Base-by-base conservation (phyloP, 257 asterid species). In the Petunia secreta region DNA sequence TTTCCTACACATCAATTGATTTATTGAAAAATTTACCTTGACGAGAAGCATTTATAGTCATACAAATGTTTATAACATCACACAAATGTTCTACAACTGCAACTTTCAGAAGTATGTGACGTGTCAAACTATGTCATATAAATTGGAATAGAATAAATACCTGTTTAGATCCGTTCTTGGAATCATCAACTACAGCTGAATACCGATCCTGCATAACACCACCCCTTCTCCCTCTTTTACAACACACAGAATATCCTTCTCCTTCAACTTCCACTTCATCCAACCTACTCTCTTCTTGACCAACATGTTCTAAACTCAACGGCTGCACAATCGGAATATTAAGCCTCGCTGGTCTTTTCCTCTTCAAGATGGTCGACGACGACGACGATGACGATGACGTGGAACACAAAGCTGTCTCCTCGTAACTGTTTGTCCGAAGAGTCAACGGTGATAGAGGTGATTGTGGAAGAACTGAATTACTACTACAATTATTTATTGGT, bases 121-220 rank as follows among this genome's bases (percentile, higher is more conserved):
- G 25, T 25, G 25, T 25, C 25, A 25, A 25, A 25, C 25, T 25
- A 25, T 25, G 25, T 25, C 25, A 25, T 25, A 25, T 25, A 25
- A 25, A 25, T 25, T 25, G 25, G 25, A 25, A 25, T 25, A 25
- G 25, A 69, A 68, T 16, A 64, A 50, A 15, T 13, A 94, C 97
- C 95, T 94, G 91, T 54, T 88, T 88, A 36, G 90, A 86, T 82
- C 62, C 34, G 1, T 50, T 52, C 39, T 73, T 50, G 6, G 62
- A 3, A 11, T 73, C 13, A 50, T 77, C 89, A 69, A 87, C 80
- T 66, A 80, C 63, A 39, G 89, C 97, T 3, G 95, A 83, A 84
- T 89, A 87, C 8, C 97, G 90, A 88, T 94, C 98, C 84, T 94
- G 97, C 94, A 94, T 86, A 46, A 66, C 86, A 25, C 90, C 90